phyloP scores from a whole-genome alignment of 2,329 filamentous ascomycete genomes.

The Cladosporium austrohemisphaericum region DNA sequence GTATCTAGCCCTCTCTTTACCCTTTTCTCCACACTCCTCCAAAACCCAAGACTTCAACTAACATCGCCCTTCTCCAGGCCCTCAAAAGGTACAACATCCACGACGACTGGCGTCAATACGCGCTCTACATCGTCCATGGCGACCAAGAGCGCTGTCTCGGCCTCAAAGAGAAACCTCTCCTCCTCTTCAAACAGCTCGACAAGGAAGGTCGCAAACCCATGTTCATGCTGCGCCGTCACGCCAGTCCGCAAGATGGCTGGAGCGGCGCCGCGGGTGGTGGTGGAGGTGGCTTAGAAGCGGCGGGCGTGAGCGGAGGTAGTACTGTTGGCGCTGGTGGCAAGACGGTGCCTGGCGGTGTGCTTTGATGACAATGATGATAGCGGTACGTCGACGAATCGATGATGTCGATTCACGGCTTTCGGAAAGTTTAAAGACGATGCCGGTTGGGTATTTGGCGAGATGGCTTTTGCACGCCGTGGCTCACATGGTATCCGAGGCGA shows the following conservation, averaged over 20 bases:
- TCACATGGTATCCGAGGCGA: too few species aligned
- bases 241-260: constrained; percentile 42
- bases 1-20: constrained; percentile 15
- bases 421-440: too few species aligned
- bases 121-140: constrained; percentile 97
- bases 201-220: constrained; percentile 97
- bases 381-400: too few species aligned
- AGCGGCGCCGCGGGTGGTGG: constrained; percentile 20
- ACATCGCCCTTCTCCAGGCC: constrained; percentile 44
- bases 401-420: too few species aligned
- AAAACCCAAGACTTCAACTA: neutral
- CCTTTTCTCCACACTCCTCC: neutral
- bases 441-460: neutral
- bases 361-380: neutral
- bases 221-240: constrained; percentile 86
- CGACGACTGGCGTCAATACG: constrained; percentile 95
- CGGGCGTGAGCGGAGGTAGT: constrained; percentile 3
- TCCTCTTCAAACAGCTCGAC: constrained; percentile 94
- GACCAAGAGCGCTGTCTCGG: constrained; percentile 93
- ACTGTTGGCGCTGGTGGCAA: constrained; percentile 6
- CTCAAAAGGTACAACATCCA: constrained; percentile 98
- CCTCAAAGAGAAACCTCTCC: constrained; percentile 87
- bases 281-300: constrained; percentile 6
- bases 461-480: too few species aligned
- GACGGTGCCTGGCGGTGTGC: constrained; percentile 13